Evolutionary conservation across 768 basidiomycete genomes (phyloP), one percentile per base, ranked within the genome.

Genomic region (Suillus subalutaceus): DNA sequence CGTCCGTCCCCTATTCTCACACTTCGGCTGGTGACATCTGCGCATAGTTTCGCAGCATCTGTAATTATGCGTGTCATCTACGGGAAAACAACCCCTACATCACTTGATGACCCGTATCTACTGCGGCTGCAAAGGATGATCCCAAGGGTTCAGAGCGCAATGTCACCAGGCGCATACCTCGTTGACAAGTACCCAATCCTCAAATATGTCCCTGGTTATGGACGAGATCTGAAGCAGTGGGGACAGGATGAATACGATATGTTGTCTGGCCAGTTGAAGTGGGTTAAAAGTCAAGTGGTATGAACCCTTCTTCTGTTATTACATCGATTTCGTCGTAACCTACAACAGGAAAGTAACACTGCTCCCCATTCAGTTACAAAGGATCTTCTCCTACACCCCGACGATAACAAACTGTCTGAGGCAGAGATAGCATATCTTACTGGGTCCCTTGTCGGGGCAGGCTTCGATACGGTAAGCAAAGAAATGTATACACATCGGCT

Each of bases 401-500:
- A 72, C 0, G 83, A 85, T 48, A 81, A 85, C 16, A 81, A 81
- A 16, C 75, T 89, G 3, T 80, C 82, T 6, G 82, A 85, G 64
- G 74, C 81, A 18, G 87, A 90, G 67, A 81, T 80, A 0, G 84
- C 87, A 0, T 90, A 86, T 72, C 81, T 90, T 35, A 83, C 85
- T 2, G 88, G 88, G 1, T 83, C 84, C 13, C 84, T 90, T 75
- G 86, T 88, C 55, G 88, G 88, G 23, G 88, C 88, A 23, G 87
- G 88, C 0, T 83, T 85, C 1, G 88, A 88, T 65, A 88, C 88
- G 5, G 79, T 78, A 55, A 44, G 74, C 66, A 40, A 40, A 52
- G 4, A 26, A 4, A 40, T 2, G 0, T 15, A 26, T 40, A 15
- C 16, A 20, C 2, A 56, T 4, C 2, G n/a, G 12, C 12, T 13